phyloP scores from a whole-genome alignment of 2,329 filamentous ascomycete species.

The Dryadomyces sulphureus region DNA sequence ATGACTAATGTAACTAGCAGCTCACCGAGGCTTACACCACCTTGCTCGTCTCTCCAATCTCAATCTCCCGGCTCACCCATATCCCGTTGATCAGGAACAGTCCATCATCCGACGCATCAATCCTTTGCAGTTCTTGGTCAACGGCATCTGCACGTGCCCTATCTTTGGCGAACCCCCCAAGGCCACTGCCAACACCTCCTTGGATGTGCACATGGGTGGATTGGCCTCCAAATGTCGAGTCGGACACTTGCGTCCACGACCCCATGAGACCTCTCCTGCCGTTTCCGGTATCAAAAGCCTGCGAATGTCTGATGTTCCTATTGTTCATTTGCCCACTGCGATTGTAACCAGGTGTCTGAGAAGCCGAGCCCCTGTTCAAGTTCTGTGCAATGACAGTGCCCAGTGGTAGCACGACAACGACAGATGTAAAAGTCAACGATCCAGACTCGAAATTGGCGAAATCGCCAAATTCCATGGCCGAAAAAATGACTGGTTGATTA shows the following conservation, averaged over 20 bases:
- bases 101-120: constrained; percentile 8
- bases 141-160: constrained; percentile 5
- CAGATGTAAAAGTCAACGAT: constrained; percentile 32
- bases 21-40: not conserved
- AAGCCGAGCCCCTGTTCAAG: constrained; percentile 11
- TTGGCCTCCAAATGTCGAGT: constrained; percentile 3
- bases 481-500: constrained; percentile 29
- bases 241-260: constrained; percentile 6
- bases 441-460: constrained; percentile 31
- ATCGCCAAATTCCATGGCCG: constrained; percentile 28
- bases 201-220: constrained; percentile 4
- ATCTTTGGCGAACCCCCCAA: not conserved
- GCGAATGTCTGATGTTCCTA: not conserved
- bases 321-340: not conserved
- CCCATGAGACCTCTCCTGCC: not conserved
- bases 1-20: no score
- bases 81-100: constrained; percentile 4
- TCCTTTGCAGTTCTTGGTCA: constrained; percentile 13
- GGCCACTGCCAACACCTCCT: not conserved
- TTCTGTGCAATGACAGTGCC: constrained; percentile 37
- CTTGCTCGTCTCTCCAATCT: constrained; percentile 1
- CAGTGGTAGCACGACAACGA: constrained; percentile 35
- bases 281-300: not conserved
- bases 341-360: not conserved
- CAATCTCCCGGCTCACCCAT: constrained; percentile 11